Evolutionary conservation across 495 filamentous ascomycete species (phyloP), one percentile per base, ranked within the genome.

Genomic region (Trichoderma asperelloides): DNA sequence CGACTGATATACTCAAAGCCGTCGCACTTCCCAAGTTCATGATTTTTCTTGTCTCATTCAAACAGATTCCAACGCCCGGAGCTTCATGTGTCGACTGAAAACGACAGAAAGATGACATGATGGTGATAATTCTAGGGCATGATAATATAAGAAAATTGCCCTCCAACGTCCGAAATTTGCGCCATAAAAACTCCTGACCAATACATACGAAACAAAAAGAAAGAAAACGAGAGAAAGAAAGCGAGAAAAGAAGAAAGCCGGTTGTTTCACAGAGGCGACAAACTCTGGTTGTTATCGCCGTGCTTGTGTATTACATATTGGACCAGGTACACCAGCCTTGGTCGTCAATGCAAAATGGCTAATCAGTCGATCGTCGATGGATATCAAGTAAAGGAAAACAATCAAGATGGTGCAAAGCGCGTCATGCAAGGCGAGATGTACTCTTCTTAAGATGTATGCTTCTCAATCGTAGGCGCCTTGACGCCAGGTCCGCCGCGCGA

Each of bases 391-490:
- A 55, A 55, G 49, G 21, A 57, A 57, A 3, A 47, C 15, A 47
- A 47, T 18, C 5, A 16, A 2, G 18, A 47, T 16, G 5, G 43
- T 18, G 12, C 15, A n/a, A 18, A 18, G 43, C n/a, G 43, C 49
- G 25, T 27, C 21, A 25, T 7, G 49, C n/a, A 12, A 57, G 11
- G 49, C 21, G 49, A 0, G 18, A 57, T 27, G 49, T 9, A 8
- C 8, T 27, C 21, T 12, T 30, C 12, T 21, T 15, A 60, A 30
- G 28, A 60, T 3, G 55, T 60, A 25, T 60, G 55, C 55, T 60
- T 60, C 55, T 60, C 55, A 15, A 60, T 60, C 25, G 55, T 60
- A 28, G 55, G 55, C 16, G 55, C 27, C 55, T 60, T 60, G 55
- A 60, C 55, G 27, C 27, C 16, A 25, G 55, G 55, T 15, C 55